These are phyloP conservation scores for Cyberlindnera galapagoensis DNA, from an alignment of 805 yeast species.

Conservation along the genomic window DNA sequence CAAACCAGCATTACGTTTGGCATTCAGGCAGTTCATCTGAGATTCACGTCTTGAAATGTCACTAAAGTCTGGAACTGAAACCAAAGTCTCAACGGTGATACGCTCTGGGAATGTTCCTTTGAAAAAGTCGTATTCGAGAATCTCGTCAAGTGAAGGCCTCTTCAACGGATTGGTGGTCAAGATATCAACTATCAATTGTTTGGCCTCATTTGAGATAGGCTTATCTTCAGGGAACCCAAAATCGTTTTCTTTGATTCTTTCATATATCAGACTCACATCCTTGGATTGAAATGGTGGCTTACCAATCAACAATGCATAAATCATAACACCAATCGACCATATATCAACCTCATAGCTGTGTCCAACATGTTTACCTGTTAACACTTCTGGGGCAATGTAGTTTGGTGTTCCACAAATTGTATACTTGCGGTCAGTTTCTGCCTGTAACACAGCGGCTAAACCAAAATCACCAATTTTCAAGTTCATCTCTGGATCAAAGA, in stretches of 20 bases:
- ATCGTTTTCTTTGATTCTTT: conserved; percentile 79
- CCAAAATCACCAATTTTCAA: conserved; percentile 98
- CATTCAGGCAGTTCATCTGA: conserved; percentile 55
- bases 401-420: conserved; percentile 99
- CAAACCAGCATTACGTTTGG: conserved; percentile 61
- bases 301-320: conserved; percentile 86
- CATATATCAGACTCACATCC: conserved; percentile 88
- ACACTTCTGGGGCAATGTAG: conserved; percentile 96
- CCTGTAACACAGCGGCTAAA: conserved; percentile 86
- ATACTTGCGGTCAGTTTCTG: conserved; percentile 67
- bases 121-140: conserved; percentile 82
- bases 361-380: conserved; percentile 81
- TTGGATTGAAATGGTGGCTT: conserved; percentile 98
- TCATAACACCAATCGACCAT: conserved; percentile 97
- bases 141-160: conserved; percentile 77
- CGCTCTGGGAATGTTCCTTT: conserved; percentile 75
- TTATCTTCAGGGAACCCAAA: conserved; percentile 71
- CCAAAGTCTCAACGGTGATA: conserved; percentile 57
- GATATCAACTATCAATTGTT: conserved; percentile 61
- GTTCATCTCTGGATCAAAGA: conserved; percentile 90
- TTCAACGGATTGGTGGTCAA: conserved; percentile 70
- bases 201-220: conserved; percentile 64
- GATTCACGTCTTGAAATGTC: conserved; percentile 56
- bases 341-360: conserved; percentile 93
- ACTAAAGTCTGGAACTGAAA: conserved; percentile 53